phyloP scores from a whole-genome alignment of 441 rosid genomes.

The Euphorbia celastroides region DNA sequence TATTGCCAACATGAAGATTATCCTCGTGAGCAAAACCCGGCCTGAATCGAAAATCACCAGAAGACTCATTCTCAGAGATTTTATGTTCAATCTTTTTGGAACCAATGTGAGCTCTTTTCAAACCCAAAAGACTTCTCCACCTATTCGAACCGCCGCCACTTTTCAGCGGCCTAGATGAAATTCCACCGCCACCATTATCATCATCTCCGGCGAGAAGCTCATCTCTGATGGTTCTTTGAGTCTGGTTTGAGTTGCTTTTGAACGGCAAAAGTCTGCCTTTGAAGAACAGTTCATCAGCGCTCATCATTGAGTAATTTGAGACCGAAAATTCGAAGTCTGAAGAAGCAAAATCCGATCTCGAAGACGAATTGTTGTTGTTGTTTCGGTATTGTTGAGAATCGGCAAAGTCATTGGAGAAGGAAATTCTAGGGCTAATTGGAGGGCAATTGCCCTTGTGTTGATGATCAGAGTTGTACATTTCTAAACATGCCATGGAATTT shows the following conservation, averaged over 20 bases:
- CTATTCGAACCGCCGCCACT: constrained; percentile 44
- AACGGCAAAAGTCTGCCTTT: constrained; percentile 86
- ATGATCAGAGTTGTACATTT: constrained; percentile 62
- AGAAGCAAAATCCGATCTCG: constrained; percentile 32
- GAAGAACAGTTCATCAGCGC: constrained; percentile 88
- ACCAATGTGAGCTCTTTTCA: constrained; percentile 61
- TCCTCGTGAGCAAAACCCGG: constrained; percentile 34
- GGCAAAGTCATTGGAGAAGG: constrained; percentile 74
- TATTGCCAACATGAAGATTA: constrained; percentile 26
- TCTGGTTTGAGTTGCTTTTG: constrained; percentile 37
- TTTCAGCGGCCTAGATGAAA: constrained; percentile 49
- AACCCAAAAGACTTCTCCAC: constrained; percentile 82
- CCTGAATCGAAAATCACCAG: constrained; percentile 32
- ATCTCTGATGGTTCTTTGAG: constrained; percentile 73
- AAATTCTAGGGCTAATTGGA: constrained; percentile 78
- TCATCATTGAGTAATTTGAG: constrained; percentile 72
- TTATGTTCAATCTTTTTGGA: constrained; percentile 47
- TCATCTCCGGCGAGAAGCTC: constrained; percentile 75
- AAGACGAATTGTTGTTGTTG: constrained; percentile 27
- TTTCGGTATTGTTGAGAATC: constrained; percentile 58
- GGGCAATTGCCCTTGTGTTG: constrained; percentile 36
- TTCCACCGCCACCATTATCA: constrained; percentile 23
- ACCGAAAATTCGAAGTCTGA: constrained; percentile 90
- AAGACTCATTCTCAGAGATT: constrained; percentile 24
- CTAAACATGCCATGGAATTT: constrained; percentile 68